These are phyloP conservation scores for Podila verticillata DNA, from an alignment of 192 early-diverging fungal genomes.

Conservation along the genomic window DNA sequence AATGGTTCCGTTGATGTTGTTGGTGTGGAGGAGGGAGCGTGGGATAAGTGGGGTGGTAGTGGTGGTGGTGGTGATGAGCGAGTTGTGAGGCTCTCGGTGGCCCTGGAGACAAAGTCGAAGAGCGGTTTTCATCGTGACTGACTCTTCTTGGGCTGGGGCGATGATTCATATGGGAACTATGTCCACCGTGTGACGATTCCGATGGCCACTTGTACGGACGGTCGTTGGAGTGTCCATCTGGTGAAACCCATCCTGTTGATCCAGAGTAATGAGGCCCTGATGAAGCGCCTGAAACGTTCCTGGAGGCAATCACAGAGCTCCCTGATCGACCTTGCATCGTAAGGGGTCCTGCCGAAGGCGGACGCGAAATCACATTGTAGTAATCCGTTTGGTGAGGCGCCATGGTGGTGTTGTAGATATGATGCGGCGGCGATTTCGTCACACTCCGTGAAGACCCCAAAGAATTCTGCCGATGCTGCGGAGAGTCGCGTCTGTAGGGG, in stretches of 20 bases:
- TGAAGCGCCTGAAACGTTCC: conserved; percentile 3
- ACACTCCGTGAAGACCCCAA: conserved; percentile 8
- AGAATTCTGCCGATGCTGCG: neutral
- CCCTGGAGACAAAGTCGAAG: neutral
- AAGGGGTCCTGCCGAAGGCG: conserved; percentile 11
- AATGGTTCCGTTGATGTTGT: conserved; percentile 21
- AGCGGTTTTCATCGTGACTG: conserved; percentile 8
- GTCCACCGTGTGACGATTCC: conserved; percentile 1
- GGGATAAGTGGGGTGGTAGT: neutral
- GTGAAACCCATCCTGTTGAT: neutral
- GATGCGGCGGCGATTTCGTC: conserved; percentile 24
- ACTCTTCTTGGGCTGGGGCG: conserved; percentile 17
- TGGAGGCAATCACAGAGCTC: neutral
- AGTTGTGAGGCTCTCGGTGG: neutral
- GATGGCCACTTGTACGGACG: neutral
- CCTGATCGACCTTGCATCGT: neutral
- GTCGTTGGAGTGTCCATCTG: no score
- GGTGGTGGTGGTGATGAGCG: neutral
- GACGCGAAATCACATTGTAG: conserved; percentile 9
- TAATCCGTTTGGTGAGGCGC: conserved; percentile 19
- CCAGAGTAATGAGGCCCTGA: conserved; percentile 6
- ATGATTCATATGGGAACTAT: conserved; percentile 6
- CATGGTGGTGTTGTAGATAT: conserved; percentile 3
- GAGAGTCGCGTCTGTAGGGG: neutral
- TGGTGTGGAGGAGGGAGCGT: neutral